phyloP scores from a whole-genome alignment of 2,329 filamentous ascomycete genomes.

The Chlorencoelia australis region DNA sequence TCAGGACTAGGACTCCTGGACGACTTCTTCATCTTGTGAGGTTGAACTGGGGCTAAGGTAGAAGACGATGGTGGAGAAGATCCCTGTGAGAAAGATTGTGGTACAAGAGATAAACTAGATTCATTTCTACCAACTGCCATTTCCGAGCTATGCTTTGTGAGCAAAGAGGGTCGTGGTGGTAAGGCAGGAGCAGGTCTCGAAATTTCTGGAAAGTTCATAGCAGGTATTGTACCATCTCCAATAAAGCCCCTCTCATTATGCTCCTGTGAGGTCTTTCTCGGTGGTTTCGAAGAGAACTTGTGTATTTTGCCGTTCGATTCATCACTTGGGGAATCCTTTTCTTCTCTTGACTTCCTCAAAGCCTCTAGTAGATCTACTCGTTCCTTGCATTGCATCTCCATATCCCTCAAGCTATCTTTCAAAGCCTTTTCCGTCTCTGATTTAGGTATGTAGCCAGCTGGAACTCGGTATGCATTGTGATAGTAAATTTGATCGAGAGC shows the following conservation, averaged over 20 bases:
- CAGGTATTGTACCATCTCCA: slow-evolving; percentile 72
- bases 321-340: slow-evolving; percentile 24
- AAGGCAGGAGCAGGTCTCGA: slow-evolving; percentile 53
- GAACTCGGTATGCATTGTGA: slow-evolving; percentile 67
- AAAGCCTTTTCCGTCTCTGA: slow-evolving; percentile 78
- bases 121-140: slow-evolving; percentile 29
- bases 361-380: slow-evolving; percentile 81
- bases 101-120: slow-evolving; percentile 8
- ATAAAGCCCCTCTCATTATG: slow-evolving; percentile 48
- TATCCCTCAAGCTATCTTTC: slow-evolving; percentile 67
- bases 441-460: slow-evolving; percentile 57
- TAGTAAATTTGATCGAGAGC: slow-evolving; percentile 85
- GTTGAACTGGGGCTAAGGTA: slow-evolving; percentile 14
- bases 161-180: slow-evolving; percentile 42
- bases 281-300: slow-evolving; percentile 26
- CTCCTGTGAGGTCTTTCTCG: slow-evolving; percentile 21
- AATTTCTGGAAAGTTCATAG: slow-evolving; percentile 70
- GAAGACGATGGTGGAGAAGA: slow-evolving; percentile 11
- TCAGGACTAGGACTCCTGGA: slow-evolving; percentile 47
- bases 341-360: slow-evolving; percentile 54
- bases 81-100: slow-evolving; percentile 13
- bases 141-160: slow-evolving; percentile 41
- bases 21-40: slow-evolving; percentile 23
- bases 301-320: slow-evolving; percentile 15
- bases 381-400: slow-evolving; percentile 90